Percentiles rank a stretch among this genome's conserved stretches.
phyloP scores from a whole-genome alignment of 768 basidiomycete species.

The Agaricus subrufescens region DNA sequence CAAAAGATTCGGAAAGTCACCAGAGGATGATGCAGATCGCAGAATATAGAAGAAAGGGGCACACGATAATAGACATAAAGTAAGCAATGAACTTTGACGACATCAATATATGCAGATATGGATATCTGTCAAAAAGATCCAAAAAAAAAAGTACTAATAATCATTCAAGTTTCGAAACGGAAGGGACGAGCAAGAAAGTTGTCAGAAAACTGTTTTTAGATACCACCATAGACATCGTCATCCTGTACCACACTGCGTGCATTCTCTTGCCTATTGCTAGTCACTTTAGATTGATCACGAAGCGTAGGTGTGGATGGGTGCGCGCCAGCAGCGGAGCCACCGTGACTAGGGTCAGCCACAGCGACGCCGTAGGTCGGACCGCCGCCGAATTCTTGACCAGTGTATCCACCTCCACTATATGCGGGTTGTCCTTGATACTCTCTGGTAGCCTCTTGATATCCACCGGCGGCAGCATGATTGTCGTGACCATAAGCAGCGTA shows the following conservation, averaged over 20 bases:
- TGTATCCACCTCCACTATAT: conserved; percentile 9
- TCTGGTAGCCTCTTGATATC: conserved; percentile 25
- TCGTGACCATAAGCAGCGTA: conserved; percentile 28
- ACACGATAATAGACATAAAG: too few relatives aligned
- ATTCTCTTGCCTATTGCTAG: conserved; percentile 13
- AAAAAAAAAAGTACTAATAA: too few relatives aligned
- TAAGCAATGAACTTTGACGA: too few relatives aligned
- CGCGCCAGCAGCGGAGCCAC: not conserved
- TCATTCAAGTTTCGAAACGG: too few relatives aligned
- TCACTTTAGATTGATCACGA: not conserved
- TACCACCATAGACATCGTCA: conserved; percentile 34
- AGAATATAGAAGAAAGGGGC: too few relatives aligned
- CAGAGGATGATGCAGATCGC: too few relatives aligned
- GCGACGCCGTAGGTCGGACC: conserved; percentile 14
- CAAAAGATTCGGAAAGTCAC: too few relatives aligned
- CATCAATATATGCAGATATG: too few relatives aligned
- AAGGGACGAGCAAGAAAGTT: too few relatives aligned
- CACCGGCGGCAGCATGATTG: conserved; percentile 15
- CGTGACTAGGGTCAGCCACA: conserved; percentile 13
- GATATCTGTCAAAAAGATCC: too few relatives aligned
- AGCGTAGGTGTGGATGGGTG: not conserved
- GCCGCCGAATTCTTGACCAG: conserved; percentile 17
- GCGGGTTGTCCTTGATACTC: conserved; percentile 25
- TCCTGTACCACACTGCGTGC: conserved; percentile 17
- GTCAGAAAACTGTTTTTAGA: conserved; percentile 15